phyloP scores from a whole-genome alignment of 768 basidiomycete species.

The Tulasnella sp. region DNA sequence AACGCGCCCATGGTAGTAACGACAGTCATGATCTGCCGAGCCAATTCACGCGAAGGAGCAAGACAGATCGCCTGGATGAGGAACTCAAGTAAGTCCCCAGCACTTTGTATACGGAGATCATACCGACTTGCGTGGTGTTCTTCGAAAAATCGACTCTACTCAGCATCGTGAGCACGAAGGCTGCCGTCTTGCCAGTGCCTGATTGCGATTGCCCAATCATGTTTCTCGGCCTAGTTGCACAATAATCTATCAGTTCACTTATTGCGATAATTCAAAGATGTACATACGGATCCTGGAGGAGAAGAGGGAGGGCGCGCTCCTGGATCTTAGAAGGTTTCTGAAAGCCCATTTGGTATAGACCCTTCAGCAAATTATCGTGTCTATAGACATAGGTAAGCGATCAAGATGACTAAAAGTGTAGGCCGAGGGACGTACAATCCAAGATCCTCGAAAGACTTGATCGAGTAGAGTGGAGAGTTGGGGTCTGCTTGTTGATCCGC shows the following conservation, averaged over 20 bases:
- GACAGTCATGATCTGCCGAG: constrained; percentile 94
- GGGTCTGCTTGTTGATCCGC: constrained; percentile 94
- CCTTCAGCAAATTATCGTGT: constrained; percentile 78
- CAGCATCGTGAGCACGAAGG: constrained; percentile 95
- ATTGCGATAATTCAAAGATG: neutral
- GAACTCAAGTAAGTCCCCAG: neutral
- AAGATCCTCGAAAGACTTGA: constrained; percentile 89
- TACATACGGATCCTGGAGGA: constrained; percentile 78
- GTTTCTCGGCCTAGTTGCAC: constrained; percentile 64
- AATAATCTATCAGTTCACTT: neutral
- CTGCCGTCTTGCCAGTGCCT: constrained; percentile 97
- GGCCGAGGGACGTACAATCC: constrained; percentile 48
- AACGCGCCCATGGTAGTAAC: constrained; percentile 91
- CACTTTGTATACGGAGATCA: neutral
- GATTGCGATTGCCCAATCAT: constrained; percentile 99
- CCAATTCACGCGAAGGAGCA: constrained; percentile 94
- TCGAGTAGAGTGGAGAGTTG: constrained; percentile 89
- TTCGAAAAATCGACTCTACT: constrained; percentile 78
- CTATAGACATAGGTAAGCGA: constrained; percentile 30
- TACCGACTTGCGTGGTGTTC: constrained; percentile 64
- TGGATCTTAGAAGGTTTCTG: constrained; percentile 98
- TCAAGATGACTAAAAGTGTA: neutral
- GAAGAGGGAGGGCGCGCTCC: constrained; percentile 85
- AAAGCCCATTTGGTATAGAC: constrained; percentile 89
- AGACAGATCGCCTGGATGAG: constrained; percentile 73